Evolutionary conservation across 345 rosid species (phyloP).

Genomic region (Eucalyptus paniculata): DNA sequence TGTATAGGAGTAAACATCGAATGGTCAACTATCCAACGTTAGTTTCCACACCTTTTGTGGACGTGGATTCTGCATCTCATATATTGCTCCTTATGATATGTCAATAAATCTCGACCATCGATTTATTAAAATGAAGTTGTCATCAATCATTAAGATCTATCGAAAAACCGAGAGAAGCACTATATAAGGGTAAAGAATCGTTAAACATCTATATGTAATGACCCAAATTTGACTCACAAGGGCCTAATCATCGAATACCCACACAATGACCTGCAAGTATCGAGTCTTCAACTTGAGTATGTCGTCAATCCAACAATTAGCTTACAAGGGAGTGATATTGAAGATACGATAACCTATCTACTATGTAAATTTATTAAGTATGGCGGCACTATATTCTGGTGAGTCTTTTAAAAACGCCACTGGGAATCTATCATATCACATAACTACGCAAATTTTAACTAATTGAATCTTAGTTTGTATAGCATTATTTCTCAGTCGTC

Average conservation of each 20-base stretch:
- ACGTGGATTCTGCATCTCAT: not conserved
- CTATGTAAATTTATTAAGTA: not conserved
- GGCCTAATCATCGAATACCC: not conserved
- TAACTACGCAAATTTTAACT: not conserved
- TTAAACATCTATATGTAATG: not conserved
- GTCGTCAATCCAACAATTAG: accelerated
- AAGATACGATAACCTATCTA: not conserved
- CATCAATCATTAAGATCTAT: not conserved
- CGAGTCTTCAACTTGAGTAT: not conserved
- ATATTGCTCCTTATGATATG: not conserved
- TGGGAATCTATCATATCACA: accelerated
- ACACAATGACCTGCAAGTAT: not conserved
- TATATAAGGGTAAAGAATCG: accelerated
- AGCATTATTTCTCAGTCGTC: not conserved
- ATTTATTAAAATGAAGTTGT: not conserved
- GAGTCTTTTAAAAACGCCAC: not conserved
- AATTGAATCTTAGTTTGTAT: not conserved
- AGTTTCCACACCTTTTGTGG: not conserved
- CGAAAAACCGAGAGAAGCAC: not conserved
- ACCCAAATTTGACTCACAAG: accelerated
- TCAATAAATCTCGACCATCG: not conserved
- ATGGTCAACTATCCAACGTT: not conserved
- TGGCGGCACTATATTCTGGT: accelerated
- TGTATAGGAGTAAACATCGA: not conserved
- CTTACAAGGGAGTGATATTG: not conserved